phyloP scores from a whole-genome alignment of 139 green algal species.

The Chlorella ohadii region DNA sequence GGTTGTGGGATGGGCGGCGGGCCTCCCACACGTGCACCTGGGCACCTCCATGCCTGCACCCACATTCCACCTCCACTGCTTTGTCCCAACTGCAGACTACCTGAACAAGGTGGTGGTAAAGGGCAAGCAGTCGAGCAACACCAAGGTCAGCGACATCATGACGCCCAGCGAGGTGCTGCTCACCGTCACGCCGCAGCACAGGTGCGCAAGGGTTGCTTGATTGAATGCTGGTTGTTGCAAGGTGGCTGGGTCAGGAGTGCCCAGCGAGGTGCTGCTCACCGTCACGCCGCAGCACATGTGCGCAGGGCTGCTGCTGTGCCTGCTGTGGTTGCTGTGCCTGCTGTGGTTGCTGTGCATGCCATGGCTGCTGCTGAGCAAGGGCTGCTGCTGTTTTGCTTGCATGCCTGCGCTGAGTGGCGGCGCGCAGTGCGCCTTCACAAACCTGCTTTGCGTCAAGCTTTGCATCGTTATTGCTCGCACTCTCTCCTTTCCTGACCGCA shows the following conservation, averaged over 20 bases:
- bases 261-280: constrained; percentile 45
- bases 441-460: no score
- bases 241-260: constrained; percentile 61
- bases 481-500: no score
- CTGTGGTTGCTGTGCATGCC: not conserved
- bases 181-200: constrained; percentile 58
- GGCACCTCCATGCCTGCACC: no score
- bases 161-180: constrained; percentile 48
- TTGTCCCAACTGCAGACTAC: constrained; percentile 57
- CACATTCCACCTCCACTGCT: not conserved
- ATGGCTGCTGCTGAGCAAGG: no score
- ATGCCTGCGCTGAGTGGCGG: no score
- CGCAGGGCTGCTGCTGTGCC: not conserved
- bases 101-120: constrained; percentile 69
- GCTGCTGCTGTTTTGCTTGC: no score
- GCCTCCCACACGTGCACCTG: no score
- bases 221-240: not conserved
- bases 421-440: no score
- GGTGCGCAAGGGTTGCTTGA: not conserved
- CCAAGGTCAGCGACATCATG: constrained; percentile 63
- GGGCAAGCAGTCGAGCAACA: constrained; percentile 47
- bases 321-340: not conserved
- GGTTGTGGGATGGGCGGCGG: no score
- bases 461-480: no score
- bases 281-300: constrained; percentile 55